phyloP scores from a whole-genome alignment of 352 stramenopile genomes.

The Globisporangium iwayamae region DNA sequence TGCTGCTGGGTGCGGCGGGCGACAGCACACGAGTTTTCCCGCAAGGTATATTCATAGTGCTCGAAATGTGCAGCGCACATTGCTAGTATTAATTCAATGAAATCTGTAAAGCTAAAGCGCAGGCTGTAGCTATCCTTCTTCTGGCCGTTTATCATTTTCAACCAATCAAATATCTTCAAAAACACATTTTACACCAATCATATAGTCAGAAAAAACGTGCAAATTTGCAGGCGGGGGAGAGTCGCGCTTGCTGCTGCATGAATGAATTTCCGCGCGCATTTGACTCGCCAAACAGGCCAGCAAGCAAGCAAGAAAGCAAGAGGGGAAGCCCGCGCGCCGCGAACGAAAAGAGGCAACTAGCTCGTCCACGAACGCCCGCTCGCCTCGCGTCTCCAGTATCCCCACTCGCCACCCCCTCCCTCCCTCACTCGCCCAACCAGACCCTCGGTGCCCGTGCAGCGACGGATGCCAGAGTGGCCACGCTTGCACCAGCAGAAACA shows the following conservation, averaged over 20 bases:
- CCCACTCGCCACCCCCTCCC: not conserved
- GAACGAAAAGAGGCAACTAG: not conserved
- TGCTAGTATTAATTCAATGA: not conserved
- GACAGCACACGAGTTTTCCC: not conserved
- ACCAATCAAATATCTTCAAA: slow-evolving; percentile 21
- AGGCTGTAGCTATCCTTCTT: not conserved
- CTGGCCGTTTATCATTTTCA: not conserved
- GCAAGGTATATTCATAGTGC: not conserved
- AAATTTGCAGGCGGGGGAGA: slow-evolving; percentile 2
- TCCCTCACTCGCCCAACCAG: not conserved
- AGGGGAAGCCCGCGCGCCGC: not conserved
- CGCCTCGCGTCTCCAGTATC: not conserved
- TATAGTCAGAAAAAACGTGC: not conserved
- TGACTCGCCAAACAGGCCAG: slow-evolving; percentile 13
- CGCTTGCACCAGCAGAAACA: not conserved
- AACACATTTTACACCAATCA: slow-evolving; percentile 28
- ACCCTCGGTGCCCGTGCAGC: not conserved
- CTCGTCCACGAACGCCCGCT: not conserved
- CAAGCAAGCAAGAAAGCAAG: not conserved
- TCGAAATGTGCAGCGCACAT: not conserved
- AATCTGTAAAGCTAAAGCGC: not conserved
- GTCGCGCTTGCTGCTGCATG: slow-evolving; percentile 3
- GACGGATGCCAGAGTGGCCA: slow-evolving; percentile 4
- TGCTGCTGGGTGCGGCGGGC: not conserved
- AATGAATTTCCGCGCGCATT: slow-evolving; percentile 12